phyloP scores from a whole-genome alignment of 192 early-diverging fungal species.

The Geranomyces michiganensis region DNA sequence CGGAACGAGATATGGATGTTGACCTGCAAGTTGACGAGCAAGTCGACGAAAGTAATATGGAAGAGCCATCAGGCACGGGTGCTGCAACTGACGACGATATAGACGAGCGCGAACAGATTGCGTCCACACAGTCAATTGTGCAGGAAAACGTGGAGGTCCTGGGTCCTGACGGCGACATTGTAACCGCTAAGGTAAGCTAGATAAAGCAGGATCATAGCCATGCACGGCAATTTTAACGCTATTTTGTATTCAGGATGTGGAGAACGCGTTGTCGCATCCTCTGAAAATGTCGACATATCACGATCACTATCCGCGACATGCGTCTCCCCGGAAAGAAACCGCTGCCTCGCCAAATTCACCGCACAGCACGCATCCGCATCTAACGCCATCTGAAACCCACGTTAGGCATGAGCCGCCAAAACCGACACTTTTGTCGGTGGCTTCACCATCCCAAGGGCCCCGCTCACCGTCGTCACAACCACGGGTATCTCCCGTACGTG shows the following conservation, averaged over 20 bases:
- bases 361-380: no score
- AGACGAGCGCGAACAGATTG: neutral
- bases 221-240: neutral
- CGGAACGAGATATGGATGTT: no score
- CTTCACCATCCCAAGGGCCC: no score
- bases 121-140: neutral
- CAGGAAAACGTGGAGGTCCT: conserved; percentile 3
- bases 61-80: no score
- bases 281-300: conserved; percentile 1
- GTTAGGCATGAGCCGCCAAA: no score
- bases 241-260: neutral
- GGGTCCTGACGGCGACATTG: conserved; percentile 3
- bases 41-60: no score
- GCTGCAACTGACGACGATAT: no score
- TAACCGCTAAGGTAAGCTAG: neutral
- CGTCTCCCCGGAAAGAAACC: neutral
- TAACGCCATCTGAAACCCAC: no score
- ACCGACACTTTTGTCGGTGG: no score
- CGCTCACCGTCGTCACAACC: no score
- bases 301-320: neutral
- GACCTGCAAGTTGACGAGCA: no score
- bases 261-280: conserved; percentile 1
- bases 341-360: neutral
- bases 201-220: neutral
- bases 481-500: no score